phyloP scores from a whole-genome alignment of 495 filamentous ascomycete species.

The Cladorrhinum samala region DNA sequence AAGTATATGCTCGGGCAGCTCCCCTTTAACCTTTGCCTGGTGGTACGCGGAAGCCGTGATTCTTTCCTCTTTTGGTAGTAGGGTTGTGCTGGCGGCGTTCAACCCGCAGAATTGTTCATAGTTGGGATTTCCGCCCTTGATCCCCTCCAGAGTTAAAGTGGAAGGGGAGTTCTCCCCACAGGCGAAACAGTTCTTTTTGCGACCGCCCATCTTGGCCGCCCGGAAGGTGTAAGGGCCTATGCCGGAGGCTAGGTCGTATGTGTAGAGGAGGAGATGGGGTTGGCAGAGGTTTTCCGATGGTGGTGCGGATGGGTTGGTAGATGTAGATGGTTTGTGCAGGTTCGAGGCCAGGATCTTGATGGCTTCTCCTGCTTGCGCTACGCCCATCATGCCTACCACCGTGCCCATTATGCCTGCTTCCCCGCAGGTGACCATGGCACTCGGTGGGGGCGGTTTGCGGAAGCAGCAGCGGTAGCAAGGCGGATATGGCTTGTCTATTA shows the following conservation, averaged over 20 bases:
- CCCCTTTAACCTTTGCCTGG: slow-evolving; percentile 19
- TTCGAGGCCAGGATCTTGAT: slow-evolving; percentile 66
- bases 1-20: slow-evolving; percentile 44
- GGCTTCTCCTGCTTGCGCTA: slow-evolving; percentile 82
- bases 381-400: slow-evolving; percentile 91
- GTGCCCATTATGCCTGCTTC: slow-evolving; percentile 90
- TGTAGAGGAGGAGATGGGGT: slow-evolving; percentile 65
- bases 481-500: slow-evolving; percentile 34
- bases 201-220: slow-evolving; percentile 61
- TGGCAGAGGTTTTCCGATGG: slow-evolving; percentile 13
- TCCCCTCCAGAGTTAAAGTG: slow-evolving; percentile 54
- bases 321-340: slow-evolving; percentile 21
- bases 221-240: slow-evolving; percentile 60
- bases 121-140: slow-evolving; percentile 60
- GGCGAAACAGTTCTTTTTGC: slow-evolving; percentile 62
- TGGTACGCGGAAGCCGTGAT: slow-evolving; percentile 54
- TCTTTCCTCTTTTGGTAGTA: slow-evolving; percentile 56
- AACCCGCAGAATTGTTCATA: slow-evolving; percentile 75
- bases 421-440: slow-evolving; percentile 72
- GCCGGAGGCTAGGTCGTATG: slow-evolving; percentile 40
- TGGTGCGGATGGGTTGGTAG: slow-evolving; percentile 1
- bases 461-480: slow-evolving; percentile 96
- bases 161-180: slow-evolving; percentile 54
- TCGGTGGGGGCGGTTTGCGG: slow-evolving; percentile 74
- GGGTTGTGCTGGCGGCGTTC: neutral